Conservation (phyloP, 352 stramenopile genomes). For the Paralagenidium karlingii region DNA sequence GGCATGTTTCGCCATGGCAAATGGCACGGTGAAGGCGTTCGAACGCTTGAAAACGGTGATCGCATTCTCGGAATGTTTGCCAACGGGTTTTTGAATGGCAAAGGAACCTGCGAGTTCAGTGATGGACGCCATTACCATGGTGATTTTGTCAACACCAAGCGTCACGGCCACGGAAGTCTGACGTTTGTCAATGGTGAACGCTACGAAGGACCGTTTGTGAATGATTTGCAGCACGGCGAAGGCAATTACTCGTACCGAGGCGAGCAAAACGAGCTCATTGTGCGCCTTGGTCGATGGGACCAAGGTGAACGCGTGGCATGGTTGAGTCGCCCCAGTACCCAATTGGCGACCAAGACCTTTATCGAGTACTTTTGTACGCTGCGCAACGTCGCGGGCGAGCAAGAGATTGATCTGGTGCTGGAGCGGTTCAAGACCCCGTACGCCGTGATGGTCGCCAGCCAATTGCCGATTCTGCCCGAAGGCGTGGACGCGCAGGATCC, state of each 20-base stretch:
- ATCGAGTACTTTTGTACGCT: conserved; percentile 52
- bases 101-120: conserved; percentile 44
- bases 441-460: conserved; percentile 63
- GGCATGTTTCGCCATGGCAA: conserved; percentile 46
- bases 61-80: conserved; percentile 39
- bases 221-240: conserved; percentile 78
- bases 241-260: conserved; percentile 45
- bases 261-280: conserved; percentile 49
- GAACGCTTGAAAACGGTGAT: conserved; percentile 44
- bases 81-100: conserved; percentile 40
- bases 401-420: conserved; percentile 53
- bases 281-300: conserved; percentile 47
- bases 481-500: conserved; percentile 44
- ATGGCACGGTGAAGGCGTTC: conserved; percentile 57
- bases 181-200: conserved; percentile 80
- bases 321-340: conserved; percentile 55
- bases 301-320: conserved; percentile 45
- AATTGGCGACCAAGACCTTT: conserved; percentile 60
- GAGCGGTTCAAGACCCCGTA: conserved; percentile 61
- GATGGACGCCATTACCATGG: conserved; percentile 60
- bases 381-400: conserved; percentile 24
- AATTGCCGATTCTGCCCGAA: conserved; percentile 57
- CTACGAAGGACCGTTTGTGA: conserved; percentile 83
- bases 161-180: conserved; percentile 69
- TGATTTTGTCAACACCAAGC: conserved; percentile 35